phyloP scores from a whole-genome alignment of 192 early-diverging fungal genomes.

The Ambispora gerdemannii region DNA sequence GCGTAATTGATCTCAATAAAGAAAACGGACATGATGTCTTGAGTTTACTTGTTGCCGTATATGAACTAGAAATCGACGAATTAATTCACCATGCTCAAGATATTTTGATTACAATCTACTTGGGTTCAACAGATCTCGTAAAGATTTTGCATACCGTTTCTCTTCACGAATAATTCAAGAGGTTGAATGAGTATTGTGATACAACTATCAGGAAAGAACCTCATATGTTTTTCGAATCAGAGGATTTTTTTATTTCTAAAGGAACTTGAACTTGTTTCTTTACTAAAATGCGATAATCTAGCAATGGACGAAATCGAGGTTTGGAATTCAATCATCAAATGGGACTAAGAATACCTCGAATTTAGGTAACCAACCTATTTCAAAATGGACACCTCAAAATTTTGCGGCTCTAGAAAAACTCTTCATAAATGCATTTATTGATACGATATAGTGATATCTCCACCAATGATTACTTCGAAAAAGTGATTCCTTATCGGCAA shows the following conservation, averaged over 20 bases:
- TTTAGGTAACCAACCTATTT: neutral
- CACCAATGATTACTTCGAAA: neutral
- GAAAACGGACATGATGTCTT: neutral
- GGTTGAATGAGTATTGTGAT: neutral
- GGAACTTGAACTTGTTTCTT: neutral
- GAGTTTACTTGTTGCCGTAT: neutral
- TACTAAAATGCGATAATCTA: conserved; percentile 17
- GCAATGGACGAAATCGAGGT: conserved; percentile 14
- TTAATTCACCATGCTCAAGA: conserved; percentile 11
- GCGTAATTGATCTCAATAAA: conserved; percentile 8
- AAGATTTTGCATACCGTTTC: neutral
- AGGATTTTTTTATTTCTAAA: neutral
- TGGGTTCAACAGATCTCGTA: neutral
- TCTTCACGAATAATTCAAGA: neutral
- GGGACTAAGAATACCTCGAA: neutral
- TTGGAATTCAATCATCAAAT: conserved; percentile 24
- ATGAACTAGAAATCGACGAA: conserved; percentile 1
- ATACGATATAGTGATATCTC: conserved; percentile 18
- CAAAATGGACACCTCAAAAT: neutral
- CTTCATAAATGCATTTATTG: conserved; percentile 11
- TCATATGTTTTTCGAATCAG: neutral
- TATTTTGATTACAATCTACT: neutral
- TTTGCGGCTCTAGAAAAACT: neutral
- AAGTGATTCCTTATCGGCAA: conserved; percentile 1
- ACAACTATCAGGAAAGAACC: neutral